A percentile compares a stretch with the other conserved stretches of the same genome.
Conservation (phyloP, 2,329 filamentous ascomycete species). For the Epichloe elymi region DNA sequence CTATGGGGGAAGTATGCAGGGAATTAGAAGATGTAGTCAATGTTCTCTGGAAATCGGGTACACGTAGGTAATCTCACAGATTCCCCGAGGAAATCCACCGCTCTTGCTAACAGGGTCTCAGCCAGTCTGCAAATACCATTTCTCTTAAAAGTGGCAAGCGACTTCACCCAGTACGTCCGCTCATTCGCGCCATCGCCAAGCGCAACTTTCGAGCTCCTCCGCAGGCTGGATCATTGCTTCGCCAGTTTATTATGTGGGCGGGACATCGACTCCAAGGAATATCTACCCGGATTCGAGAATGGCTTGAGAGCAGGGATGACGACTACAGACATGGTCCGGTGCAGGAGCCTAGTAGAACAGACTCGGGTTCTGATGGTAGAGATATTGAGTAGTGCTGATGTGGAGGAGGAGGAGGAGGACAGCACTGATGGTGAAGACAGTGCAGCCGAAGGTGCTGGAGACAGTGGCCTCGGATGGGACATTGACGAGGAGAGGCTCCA, state of each 20-base stretch:
- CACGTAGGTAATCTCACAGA: conserved; percentile 45
- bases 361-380: conserved; percentile 60
- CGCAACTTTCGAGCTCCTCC: conserved; percentile 56
- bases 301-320: conserved; percentile 54
- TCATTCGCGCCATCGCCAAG: conserved; percentile 50
- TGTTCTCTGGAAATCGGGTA: conserved; percentile 76
- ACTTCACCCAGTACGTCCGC: conserved; percentile 58
- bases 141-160: conserved; percentile 62
- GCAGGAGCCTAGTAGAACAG: conserved; percentile 67
- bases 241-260: conserved; percentile 57
- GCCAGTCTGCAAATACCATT: conserved; percentile 74
- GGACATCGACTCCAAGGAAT: conserved; percentile 50
- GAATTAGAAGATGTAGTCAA: conserved; percentile 67
- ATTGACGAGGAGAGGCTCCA: conserved; percentile 39
- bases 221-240: conserved; percentile 76
- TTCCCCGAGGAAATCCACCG: no score
- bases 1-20: conserved; percentile 54
- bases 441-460: conserved; percentile 14
- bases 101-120: conserved; percentile 20
- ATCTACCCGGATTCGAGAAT: conserved; percentile 57
- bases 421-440: conserved; percentile 13
- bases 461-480: conserved; percentile 15
- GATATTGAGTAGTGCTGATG: conserved; percentile 36
- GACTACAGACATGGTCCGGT: conserved; percentile 73
- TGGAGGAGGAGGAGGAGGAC: conserved; percentile 23